Evolutionary conservation across 176 grass and related monocot species (phyloP).

Genomic region (Triticum timopheevii): DNA sequence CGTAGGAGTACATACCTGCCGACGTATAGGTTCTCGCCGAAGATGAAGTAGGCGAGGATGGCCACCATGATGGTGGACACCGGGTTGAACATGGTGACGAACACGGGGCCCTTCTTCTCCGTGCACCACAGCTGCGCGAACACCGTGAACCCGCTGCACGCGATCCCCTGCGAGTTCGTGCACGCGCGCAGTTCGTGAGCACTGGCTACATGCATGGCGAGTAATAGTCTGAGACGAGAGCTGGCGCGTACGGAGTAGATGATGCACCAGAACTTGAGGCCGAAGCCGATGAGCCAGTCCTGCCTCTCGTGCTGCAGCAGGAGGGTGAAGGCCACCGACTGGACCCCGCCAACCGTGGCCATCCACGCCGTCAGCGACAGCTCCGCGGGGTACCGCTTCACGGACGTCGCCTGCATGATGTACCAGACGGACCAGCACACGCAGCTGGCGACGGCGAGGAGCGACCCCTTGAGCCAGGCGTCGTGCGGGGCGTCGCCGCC

Average conservation of each 20-base stretch:
- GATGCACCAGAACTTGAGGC: conserved; percentile 83
- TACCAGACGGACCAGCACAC: conserved; percentile 75
- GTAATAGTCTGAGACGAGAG: too few relatives aligned
- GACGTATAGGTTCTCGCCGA: conserved; percentile 69
- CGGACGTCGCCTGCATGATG: conserved; percentile 84
- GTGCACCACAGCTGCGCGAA: conserved; percentile 93
- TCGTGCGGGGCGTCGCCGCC: conserved; percentile 33
- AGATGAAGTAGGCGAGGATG: conserved; percentile 66
- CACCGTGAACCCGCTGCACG: conserved; percentile 77
- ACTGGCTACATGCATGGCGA: too few relatives aligned
- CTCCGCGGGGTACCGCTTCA: conserved; percentile 83
- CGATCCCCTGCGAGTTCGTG: conserved; percentile 44
- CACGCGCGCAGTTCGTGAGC: neutral
- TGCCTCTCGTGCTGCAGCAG: conserved; percentile 45
- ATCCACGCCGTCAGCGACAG: conserved; percentile 89
- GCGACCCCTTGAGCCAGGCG: conserved; percentile 62
- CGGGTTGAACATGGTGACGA: conserved; percentile 98
- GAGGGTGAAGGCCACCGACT: conserved; percentile 60
- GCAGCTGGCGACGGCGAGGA: conserved; percentile 77
- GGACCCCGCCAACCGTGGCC: conserved; percentile 61
- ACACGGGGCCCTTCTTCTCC: conserved; percentile 84
- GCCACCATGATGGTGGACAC: conserved; percentile 77
- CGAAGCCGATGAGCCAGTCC: conserved; percentile 75
- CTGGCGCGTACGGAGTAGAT: conserved; percentile 41
- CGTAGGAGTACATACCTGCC: conserved; percentile 42